Evolutionary conservation across 1,139 yeast species (phyloP), one percentile per base, ranked within the genome.

Genomic region (Torulaspora pretoriensis): DNA sequence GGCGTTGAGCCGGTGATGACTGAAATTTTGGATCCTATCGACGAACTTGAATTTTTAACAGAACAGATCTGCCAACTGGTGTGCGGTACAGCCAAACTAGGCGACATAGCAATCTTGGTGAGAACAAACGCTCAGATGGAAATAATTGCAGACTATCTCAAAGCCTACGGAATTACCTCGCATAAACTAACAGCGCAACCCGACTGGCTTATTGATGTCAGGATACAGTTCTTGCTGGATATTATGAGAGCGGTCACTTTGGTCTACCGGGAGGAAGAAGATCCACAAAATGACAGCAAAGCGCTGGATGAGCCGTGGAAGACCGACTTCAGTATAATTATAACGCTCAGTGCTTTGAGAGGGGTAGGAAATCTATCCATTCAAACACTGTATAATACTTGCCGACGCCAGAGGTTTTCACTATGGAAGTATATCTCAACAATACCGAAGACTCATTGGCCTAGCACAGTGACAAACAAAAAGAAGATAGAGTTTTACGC

Each of bases 101-200:
- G 60, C 8, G 89, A 83, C 57, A 72, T 82, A 53, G 75, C 78
- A 1, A 65, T 83, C 2, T 59, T 83, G 24, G 68, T 80, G 0
- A 66, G 77, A 39, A 71, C 83, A 0, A 83, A 83, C 56, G 63
- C 63, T n/a, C 80, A 78, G 40, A 63, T 80, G 3, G 69, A 71
- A n/a, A 60, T 64, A 1, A 63, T 80, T 1, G 68, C 69, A n/a
- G 61, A 67, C 6, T 61, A 67, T 26, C 64, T 82, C 32, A 62
- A 67, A 7, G 55, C 60, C 8, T 71, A 68, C 51, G 79, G 78
- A 0, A 60, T 78, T 5, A 67, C 70, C 3, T 64, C 69, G 33
- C 68, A 70, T 40, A 74, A 73, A 48, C 65, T 80, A 27, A 69
- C 75, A 1, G 68, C 75, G 23, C 67, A 73, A 1, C 77, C 78